Percentiles rank a stretch among this genome's conserved stretches.
These are phyloP conservation scores for Cadophora malorum DNA, from an alignment of 2,329 filamentous ascomycete species.

Conservation along the genomic window DNA sequence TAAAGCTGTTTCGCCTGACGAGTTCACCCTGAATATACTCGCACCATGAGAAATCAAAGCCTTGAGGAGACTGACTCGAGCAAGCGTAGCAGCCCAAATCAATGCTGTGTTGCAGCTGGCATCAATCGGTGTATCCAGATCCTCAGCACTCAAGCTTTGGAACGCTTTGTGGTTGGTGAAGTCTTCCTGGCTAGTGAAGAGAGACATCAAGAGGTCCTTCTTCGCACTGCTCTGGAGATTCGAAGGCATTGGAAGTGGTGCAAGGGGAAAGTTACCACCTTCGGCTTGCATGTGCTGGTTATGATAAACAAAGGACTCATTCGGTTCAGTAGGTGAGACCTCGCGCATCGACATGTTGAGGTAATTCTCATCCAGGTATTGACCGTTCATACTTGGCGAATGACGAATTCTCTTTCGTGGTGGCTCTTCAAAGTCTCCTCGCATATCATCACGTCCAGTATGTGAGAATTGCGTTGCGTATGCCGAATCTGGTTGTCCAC, in stretches of 20 bases:
- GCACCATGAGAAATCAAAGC: constrained; percentile 84
- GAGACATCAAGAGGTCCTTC: constrained; percentile 78
- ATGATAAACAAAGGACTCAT: constrained; percentile 76
- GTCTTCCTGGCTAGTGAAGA: constrained; percentile 78
- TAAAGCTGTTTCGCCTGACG: constrained; percentile 86
- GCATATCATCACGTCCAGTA: constrained; percentile 45
- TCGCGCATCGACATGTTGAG: constrained; percentile 63
- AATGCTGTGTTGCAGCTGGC: constrained; percentile 86
- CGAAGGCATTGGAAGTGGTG: constrained; percentile 67
- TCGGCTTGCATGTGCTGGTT: constrained; percentile 52
- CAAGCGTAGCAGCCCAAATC: constrained; percentile 95
- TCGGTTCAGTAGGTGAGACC: constrained; percentile 76
- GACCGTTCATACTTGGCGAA: constrained; percentile 58
- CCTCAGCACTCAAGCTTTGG: constrained; percentile 73
- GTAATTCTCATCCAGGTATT: constrained; percentile 49
- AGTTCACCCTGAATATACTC: constrained; percentile 86
- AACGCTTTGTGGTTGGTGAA: constrained; percentile 79
- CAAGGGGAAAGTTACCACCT: constrained; percentile 64
- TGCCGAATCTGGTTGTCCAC: constrained; percentile 64
- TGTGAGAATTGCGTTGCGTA: constrained; percentile 65
- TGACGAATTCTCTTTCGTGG: constrained; percentile 77
- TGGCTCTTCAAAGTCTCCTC: constrained; percentile 71
- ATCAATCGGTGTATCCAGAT: constrained; percentile 93
- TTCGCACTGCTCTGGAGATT: constrained; percentile 77
- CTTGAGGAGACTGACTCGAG: constrained; percentile 81